Evolutionary conservation across 225 moss, liverwort and hornwort species (phyloP).

Genomic region (Pseudoscleropodium purum): DNA sequence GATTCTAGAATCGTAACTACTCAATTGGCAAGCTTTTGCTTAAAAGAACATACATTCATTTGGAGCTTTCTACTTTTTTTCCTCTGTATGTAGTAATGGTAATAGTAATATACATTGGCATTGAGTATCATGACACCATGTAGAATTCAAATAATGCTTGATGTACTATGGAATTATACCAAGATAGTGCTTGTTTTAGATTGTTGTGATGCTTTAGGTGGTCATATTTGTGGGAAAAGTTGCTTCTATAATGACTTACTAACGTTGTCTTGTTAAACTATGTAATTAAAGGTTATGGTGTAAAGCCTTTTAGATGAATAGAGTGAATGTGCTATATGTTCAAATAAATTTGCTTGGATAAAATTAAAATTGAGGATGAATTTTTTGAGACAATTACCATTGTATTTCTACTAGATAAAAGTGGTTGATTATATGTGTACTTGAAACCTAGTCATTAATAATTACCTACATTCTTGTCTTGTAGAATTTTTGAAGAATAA

Average conservation of each 20-base stretch:
- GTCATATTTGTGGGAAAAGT: neutral
- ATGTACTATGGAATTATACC: neutral
- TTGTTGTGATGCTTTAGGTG: neutral
- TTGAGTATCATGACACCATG: neutral
- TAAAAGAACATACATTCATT: neutral
- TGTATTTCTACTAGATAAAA: neutral
- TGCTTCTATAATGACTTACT: neutral
- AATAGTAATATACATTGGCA: neutral
- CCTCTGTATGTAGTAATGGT: neutral
- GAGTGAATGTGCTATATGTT: neutral
- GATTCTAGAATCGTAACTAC: too few relatives aligned
- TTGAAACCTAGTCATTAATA: neutral
- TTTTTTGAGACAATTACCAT: neutral
- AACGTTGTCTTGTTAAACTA: neutral
- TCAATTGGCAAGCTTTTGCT: neutral
- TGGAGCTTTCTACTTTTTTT: neutral
- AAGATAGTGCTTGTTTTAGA: neutral
- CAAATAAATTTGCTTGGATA: neutral
- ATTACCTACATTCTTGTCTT: neutral
- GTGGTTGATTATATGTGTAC: too few relatives aligned
- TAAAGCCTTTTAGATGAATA: neutral
- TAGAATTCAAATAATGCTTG: neutral
- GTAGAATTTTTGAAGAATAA: neutral
- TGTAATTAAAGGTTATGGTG: neutral
- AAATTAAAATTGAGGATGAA: neutral